Conservation (phyloP, 352 stramenopile genomes). For the Phytophthora chlamydospora region DNA sequence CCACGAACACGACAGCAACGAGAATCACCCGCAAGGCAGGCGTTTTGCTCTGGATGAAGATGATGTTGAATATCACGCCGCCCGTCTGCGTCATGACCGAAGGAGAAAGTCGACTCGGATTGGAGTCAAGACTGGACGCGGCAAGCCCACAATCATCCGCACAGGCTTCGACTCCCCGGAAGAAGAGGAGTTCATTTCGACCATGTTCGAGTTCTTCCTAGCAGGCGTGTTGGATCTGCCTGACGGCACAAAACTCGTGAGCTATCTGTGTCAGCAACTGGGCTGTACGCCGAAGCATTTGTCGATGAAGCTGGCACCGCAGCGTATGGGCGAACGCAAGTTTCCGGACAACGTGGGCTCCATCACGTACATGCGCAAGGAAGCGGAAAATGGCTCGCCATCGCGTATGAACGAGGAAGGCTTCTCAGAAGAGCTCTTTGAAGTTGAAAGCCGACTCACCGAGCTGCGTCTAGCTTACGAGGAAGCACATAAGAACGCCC, state of each 20-base stretch:
- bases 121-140: conserved; percentile 30
- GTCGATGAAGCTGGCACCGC: conserved; percentile 74
- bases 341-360: conserved; percentile 66
- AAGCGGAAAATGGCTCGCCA: conserved; percentile 12
- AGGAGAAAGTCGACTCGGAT: conserved; percentile 23
- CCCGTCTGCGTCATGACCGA: background rate
- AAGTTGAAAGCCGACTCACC: conserved; percentile 52
- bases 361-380: conserved; percentile 56
- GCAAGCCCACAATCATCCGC: conserved; percentile 71
- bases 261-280: conserved; percentile 65
- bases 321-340: conserved; percentile 52
- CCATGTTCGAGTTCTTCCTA: conserved; percentile 71
- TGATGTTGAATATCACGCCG: conserved; percentile 1
- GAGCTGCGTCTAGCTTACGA: conserved; percentile 57
- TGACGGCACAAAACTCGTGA: conserved; percentile 63
- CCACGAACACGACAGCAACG: conserved; percentile 9
- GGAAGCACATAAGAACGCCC: conserved; percentile 40
- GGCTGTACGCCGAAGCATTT: conserved; percentile 58
- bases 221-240: conserved; percentile 56
- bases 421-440: conserved; percentile 54
- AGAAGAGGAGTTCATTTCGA: conserved; percentile 64
- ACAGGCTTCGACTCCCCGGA: conserved; percentile 73
- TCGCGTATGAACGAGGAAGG: conserved; percentile 33
- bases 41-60: background rate
- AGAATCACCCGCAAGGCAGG: background rate